Conservation (phyloP, 139 green algal genomes). For the Auxenochlorella pyrenoidosa region DNA sequence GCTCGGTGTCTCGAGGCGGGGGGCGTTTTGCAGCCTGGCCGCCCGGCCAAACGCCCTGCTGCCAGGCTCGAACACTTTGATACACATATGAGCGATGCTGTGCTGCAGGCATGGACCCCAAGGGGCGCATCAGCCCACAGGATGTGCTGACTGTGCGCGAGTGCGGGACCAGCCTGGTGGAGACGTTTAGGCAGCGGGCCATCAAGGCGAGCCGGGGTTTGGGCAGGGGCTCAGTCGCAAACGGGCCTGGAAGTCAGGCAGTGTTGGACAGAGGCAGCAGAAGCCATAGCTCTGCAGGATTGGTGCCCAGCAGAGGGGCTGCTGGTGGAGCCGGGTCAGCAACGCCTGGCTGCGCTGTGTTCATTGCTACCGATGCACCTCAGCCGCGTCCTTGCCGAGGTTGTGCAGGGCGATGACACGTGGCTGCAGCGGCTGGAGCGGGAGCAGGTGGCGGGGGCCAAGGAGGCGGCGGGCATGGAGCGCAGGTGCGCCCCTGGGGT, state of each 20-base stretch:
- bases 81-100: too few relatives aligned
- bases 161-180: conserved; percentile 51
- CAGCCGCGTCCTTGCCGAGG: not conserved
- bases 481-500: not conserved
- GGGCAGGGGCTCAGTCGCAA: too few relatives aligned
- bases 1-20: too few relatives aligned
- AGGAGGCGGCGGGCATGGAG: conserved; percentile 46
- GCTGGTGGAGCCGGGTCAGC: not conserved
- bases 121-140: conserved; percentile 8
- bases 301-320: too few relatives aligned
- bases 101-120: conserved; percentile 2
- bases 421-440: conserved; percentile 54
- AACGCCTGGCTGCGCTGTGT: too few relatives aligned
- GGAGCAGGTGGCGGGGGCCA: conserved; percentile 47
- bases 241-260: too few relatives aligned
- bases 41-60: too few relatives aligned
- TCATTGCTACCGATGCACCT: too few relatives aligned
- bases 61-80: too few relatives aligned
- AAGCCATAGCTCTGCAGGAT: not conserved
- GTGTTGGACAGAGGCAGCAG: not conserved
- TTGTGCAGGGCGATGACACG: conserved; percentile 38
- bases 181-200: conserved; percentile 46
- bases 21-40: too few relatives aligned
- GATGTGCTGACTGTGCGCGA: conserved; percentile 50
- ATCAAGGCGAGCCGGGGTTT: conserved; percentile 35